Evolutionary conservation across 768 basidiomycete species (phyloP), one percentile per base, ranked within the genome.

Genomic region (Amyloporia xantha): DNA sequence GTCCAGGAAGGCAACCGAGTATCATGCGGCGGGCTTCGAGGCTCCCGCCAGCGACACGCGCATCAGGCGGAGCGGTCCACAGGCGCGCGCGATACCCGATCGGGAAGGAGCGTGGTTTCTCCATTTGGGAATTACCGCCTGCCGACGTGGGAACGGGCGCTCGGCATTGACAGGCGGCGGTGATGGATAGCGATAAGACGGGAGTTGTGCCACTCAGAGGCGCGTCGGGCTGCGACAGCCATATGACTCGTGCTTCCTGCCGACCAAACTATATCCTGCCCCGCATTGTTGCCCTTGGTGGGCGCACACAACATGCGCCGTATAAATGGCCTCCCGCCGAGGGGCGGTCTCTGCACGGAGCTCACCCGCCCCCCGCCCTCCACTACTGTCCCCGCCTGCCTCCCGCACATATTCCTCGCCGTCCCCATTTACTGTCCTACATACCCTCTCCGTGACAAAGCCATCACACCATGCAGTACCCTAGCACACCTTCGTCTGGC

Each of bases 231-330:
- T 24, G 44, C 44, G 30, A 36, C 44, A 10, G 25, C 33, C 28
- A 19, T 20, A 51, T 54, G 52, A 54, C 55, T 54, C 55, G 50
- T 49, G 47, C n/a, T 44, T 50, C 47, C 52, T 49, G 35, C 49
- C 5, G 52, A 44, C 49, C 49, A 44, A 47, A 24, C 42, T 46
- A 24, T 43, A 49, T 49, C 35, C 21, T 15, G 36, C 45, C 26
- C 17, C 26, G 40, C 27, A 41, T n/a, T 25, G 11, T 17, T 19
- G 6, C 40, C 41, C 42, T 41, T 21, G 39, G 27, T 27, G 39
- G 40, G 39, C 50, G 38, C 47, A 30, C 50, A 37, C 33, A n/a
- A 15, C 30, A 42, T 30, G 42, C 38, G 47, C 44, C 41, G 46
- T 46, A 49, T 51, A 51, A 56, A 54, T 48, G 48, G 43, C 24